Percentiles rank a stretch among this genome's conserved stretches.
These are phyloP conservation scores for Xanthoconium stramineum DNA, from an alignment of 768 basidiomycete genomes.

Conservation along the genomic window DNA sequence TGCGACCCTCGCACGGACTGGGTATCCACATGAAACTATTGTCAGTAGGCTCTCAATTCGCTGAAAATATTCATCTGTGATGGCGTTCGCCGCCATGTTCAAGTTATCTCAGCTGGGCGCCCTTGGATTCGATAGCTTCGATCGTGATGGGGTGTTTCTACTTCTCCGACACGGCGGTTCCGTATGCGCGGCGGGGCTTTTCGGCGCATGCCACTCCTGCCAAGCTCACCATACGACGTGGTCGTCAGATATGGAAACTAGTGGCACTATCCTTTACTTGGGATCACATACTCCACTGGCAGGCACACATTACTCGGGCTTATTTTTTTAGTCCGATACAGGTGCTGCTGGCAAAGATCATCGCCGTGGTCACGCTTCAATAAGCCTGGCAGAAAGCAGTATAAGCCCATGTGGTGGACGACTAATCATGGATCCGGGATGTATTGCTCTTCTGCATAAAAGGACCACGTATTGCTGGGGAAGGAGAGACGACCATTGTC, in stretches of 20 bases:
- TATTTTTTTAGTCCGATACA: not conserved
- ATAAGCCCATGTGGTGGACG: not conserved
- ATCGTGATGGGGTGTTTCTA: not conserved
- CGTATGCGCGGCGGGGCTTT: not conserved
- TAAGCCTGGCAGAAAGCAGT: not conserved
- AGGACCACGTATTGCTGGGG: not conserved
- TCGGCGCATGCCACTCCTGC: not conserved
- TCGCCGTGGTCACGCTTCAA: not conserved
- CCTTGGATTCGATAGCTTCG: not conserved
- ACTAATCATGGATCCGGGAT: not conserved
- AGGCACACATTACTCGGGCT: not conserved
- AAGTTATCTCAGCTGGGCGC: not conserved
- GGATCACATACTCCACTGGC: not conserved
- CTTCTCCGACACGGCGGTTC: too few species aligned
- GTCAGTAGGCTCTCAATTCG: not conserved
- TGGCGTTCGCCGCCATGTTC: not conserved
- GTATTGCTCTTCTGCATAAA: constrained; percentile 9
- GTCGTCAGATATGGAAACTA: not conserved
- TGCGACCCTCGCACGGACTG: not conserved
- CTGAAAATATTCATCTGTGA: not conserved
- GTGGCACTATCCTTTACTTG: not conserved
- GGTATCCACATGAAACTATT: not conserved
- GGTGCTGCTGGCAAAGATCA: not conserved
- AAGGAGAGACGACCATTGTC: not conserved
- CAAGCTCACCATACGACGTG: not conserved